Conservation (phyloP, 169 alveolate genomes). For the Babesia ovata region DNA sequence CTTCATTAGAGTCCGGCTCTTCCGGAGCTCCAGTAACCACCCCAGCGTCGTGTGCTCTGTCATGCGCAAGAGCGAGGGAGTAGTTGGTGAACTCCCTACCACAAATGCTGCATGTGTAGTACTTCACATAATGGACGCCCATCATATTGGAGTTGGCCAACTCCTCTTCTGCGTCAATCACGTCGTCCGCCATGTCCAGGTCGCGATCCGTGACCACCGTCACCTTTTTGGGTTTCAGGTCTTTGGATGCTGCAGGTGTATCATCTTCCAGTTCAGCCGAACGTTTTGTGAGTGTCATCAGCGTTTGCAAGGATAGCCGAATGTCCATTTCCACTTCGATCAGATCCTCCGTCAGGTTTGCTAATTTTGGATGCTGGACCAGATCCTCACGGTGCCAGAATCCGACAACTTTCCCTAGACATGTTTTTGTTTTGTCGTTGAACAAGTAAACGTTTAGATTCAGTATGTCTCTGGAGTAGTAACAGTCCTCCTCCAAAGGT, state of each 20-base stretch:
- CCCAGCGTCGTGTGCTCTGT: slow-evolving; percentile 42
- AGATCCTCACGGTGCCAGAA: slow-evolving; percentile 53
- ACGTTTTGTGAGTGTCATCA: slow-evolving; percentile 22
- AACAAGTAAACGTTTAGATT: slow-evolving; percentile 40
- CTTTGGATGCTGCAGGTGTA: not conserved
- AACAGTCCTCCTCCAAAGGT: slow-evolving; percentile 60
- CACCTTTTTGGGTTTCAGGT: slow-evolving; percentile 5
- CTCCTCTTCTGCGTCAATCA: slow-evolving; percentile 52
- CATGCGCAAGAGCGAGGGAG: slow-evolving; percentile 44
- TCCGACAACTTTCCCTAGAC: slow-evolving; percentile 58
- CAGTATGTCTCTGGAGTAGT: slow-evolving; percentile 52
- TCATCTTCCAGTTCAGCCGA: slow-evolving; percentile 10
- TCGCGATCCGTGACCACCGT: slow-evolving; percentile 50
- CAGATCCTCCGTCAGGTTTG: slow-evolving; percentile 49
- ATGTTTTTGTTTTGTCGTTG: slow-evolving; percentile 46
- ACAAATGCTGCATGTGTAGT: slow-evolving; percentile 46
- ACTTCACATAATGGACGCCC: slow-evolving; percentile 54
- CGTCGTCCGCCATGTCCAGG: slow-evolving; percentile 59
- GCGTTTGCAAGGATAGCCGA: slow-evolving; percentile 36
- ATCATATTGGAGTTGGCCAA: slow-evolving; percentile 31
- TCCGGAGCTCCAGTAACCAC: not conserved
- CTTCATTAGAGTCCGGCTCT: not conserved
- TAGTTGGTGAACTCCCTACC: slow-evolving; percentile 54
- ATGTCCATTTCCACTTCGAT: slow-evolving; percentile 64
- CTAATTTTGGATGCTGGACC: slow-evolving; percentile 35